These are phyloP conservation scores for Taphrina deformans DNA, from an alignment of 1,139 yeast species.

Conservation along the genomic window DNA sequence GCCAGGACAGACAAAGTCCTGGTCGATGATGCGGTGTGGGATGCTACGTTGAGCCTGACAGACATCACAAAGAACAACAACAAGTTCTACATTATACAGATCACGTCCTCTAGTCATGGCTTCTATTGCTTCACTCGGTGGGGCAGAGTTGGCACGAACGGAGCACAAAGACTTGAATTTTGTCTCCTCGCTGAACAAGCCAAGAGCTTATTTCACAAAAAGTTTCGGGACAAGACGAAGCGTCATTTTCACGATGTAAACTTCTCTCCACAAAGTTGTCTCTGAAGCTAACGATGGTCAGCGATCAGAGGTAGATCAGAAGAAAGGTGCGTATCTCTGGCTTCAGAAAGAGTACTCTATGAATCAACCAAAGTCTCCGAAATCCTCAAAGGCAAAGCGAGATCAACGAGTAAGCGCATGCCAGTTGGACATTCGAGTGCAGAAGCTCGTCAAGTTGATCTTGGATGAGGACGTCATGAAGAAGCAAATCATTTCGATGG, in stretches of 20 bases:
- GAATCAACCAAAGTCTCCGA: neutral
- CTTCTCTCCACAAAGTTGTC: no score
- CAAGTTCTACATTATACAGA: slow-evolving; percentile 20
- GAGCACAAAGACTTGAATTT: neutral
- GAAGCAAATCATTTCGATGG: slow-evolving; percentile 11
- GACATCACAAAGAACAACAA: slow-evolving; percentile 12
- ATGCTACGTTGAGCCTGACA: slow-evolving; percentile 3
- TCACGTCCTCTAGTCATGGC: neutral
- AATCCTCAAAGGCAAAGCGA: neutral
- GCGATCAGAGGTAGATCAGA: neutral
- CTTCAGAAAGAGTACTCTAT: slow-evolving; percentile 3
- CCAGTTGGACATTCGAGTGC: neutral
- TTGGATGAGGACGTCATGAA: slow-evolving; percentile 15
- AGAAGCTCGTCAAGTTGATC: slow-evolving; percentile 4
- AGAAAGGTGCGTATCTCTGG: neutral
- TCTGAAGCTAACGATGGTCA: neutral
- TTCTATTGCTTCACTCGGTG: slow-evolving; percentile 9
- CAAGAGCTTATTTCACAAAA: neutral
- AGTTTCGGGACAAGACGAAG: slow-evolving; percentile 19
- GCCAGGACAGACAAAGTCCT: neutral
- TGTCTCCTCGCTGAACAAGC: neutral
- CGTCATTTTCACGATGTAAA: slow-evolving; percentile 7
- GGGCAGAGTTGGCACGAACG: slow-evolving; percentile 22
- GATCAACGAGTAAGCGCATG: neutral
- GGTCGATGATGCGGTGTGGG: slow-evolving; percentile 4